These are phyloP conservation scores for Sporothrix protearum DNA, from an alignment of 2,329 filamentous ascomycete species.

Conservation along the genomic window DNA sequence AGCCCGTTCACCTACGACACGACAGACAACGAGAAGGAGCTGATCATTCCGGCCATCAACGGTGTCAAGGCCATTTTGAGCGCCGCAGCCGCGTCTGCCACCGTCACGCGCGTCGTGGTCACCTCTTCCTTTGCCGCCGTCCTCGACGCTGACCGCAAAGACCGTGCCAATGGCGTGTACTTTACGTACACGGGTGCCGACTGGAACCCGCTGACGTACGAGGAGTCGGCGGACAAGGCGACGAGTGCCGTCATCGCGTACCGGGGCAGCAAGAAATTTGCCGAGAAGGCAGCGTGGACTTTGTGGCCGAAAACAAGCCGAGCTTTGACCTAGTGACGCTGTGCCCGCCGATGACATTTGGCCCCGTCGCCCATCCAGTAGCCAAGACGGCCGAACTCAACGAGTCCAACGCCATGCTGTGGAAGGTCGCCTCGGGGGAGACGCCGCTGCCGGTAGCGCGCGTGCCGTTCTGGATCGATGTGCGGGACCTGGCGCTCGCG, in stretches of 20 bases:
- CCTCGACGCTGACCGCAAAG: conserved; percentile 31
- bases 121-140: conserved; percentile 30
- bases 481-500: conserved; percentile 20
- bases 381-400: conserved; percentile 18
- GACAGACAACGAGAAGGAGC: conserved; percentile 44
- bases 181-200: conserved; percentile 44
- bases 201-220: conserved; percentile 53
- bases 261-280: conserved; percentile 53
- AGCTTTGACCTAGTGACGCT: conserved; percentile 45
- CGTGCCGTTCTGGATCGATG: conserved; percentile 25
- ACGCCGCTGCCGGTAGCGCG: conserved; percentile 27
- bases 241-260: conserved; percentile 42
- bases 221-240: conserved; percentile 41
- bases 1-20: conserved; percentile 40
- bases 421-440: conserved; percentile 20
- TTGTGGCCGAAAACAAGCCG: conserved; percentile 41
- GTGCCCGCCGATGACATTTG: conserved; percentile 27
- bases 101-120: conserved; percentile 32
- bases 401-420: conserved; percentile 26
- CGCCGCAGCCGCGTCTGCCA: conserved; percentile 34
- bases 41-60: conserved; percentile 46
- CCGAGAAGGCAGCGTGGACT: conserved; percentile 54
- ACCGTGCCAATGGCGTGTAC: conserved; percentile 22
- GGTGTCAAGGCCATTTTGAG: conserved; percentile 43
- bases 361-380: conserved; percentile 22